Evolutionary conservation across 495 filamentous ascomycete species (phyloP).

Genomic region (Stereocaulon alpinum): DNA sequence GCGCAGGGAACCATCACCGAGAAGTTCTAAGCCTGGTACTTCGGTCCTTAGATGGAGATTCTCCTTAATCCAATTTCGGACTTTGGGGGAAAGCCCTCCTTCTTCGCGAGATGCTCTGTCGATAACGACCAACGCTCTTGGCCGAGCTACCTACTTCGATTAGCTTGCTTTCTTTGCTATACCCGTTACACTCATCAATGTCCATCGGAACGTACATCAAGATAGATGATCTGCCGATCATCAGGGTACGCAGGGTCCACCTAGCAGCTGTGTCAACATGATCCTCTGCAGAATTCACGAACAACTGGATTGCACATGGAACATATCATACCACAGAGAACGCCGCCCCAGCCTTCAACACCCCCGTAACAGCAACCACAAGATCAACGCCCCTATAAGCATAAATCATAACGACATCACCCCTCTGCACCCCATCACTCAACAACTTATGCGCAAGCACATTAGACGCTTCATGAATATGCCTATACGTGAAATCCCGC

Average conservation of each 20-base stretch:
- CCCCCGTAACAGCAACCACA: conserved; percentile 50
- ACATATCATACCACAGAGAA: not conserved
- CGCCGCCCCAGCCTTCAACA: conserved; percentile 33
- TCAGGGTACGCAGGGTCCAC: conserved; percentile 48
- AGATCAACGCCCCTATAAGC: conserved; percentile 71
- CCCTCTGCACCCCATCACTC: conserved; percentile 58
- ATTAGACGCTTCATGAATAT: conserved; percentile 82
- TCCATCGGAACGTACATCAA: too few species aligned
- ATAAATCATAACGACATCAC: conserved; percentile 91
- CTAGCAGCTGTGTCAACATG: not conserved
- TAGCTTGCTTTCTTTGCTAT: too few species aligned
- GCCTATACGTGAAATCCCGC: conserved; percentile 71
- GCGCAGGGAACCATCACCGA: conserved; percentile 59
- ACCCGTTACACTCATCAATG: too few species aligned
- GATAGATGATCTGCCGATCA: conserved; percentile 77
- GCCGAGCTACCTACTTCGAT: conserved; percentile 47
- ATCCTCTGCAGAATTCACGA: too few species aligned
- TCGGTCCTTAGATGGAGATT: conserved; percentile 64
- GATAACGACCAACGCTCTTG: conserved; percentile 69
- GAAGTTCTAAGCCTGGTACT: conserved; percentile 64
- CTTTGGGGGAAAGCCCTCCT: conserved; percentile 55
- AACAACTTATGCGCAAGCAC: conserved; percentile 69
- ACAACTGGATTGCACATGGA: too few species aligned
- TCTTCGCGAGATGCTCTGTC: conserved; percentile 67
- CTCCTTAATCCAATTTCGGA: conserved; percentile 64